A percentile compares a stretch with the other conserved stretches of the same genome.
Conservation (phyloP, 306 rosid species). For the Rubus idaeus region DNA sequence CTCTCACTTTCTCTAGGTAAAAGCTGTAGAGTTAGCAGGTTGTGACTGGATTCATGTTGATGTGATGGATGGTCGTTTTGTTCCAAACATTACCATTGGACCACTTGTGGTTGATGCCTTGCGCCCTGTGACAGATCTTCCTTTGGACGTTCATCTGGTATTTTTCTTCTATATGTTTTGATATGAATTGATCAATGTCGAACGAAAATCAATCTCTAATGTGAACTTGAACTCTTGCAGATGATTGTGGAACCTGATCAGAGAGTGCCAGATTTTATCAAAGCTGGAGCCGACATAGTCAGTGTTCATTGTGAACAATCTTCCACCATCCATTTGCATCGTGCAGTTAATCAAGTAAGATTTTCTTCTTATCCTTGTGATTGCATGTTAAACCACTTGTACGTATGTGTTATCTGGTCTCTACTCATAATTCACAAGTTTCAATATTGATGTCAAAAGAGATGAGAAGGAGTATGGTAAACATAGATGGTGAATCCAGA, state of each 20-base stretch:
- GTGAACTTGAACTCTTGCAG: slow-evolving; percentile 40
- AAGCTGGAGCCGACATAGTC: slow-evolving; percentile 99
- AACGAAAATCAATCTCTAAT: slow-evolving; percentile 11
- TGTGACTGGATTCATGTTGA: slow-evolving; percentile 99
- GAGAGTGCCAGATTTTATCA: slow-evolving; percentile 96
- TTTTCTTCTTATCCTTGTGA: slow-evolving; percentile 22
- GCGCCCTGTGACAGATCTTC: slow-evolving; percentile 99
- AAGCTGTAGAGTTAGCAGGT: slow-evolving; percentile 99
- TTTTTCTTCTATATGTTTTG: slow-evolving; percentile 25
- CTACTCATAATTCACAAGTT: neutral
- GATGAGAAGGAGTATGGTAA: neutral
- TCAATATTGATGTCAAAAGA: neutral
- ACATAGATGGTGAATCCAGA: neutral
- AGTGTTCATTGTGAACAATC: slow-evolving; percentile 93
- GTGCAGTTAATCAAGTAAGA: slow-evolving; percentile 73
- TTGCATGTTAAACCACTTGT: neutral
- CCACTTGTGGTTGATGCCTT: slow-evolving; percentile 95
- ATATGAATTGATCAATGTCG: neutral
- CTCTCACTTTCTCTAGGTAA: slow-evolving; percentile 56
- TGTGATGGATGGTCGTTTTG: slow-evolving; percentile 99
- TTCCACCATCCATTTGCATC: slow-evolving; percentile 97
- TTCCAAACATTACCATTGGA: slow-evolving; percentile 97
- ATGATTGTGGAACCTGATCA: slow-evolving; percentile 98
- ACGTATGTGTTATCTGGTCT: slow-evolving; percentile 1
- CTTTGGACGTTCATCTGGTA: slow-evolving; percentile 99